Evolutionary conservation across 257 asterid species (phyloP), one percentile per base, ranked within the genome.

Genomic region (Solanum clarkiae): DNA sequence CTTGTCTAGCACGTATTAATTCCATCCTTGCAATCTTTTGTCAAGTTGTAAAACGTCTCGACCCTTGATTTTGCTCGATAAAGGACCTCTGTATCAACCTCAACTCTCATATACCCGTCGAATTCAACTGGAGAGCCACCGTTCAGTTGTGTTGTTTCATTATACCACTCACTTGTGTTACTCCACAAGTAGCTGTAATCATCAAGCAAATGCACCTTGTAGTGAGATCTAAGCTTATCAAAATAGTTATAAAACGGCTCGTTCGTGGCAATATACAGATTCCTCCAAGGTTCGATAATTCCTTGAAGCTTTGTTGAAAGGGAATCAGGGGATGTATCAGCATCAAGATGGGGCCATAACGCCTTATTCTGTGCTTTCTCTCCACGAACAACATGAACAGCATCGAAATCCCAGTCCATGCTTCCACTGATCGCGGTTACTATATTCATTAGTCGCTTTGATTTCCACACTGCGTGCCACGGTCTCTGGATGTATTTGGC

Each of bases 341-440:
- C 88, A 80, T 97, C 98, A 86, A 97, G 85, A 85, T 90, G 90
- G 42, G 99, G 98, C 99, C 99, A 97, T 3, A 93, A 87, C 84
- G 82, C 88, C 85, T 91, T 95, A 75, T 96, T 92, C 84, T 81
- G 91, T 4, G 99, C 98, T 86, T 96, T 96, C 86, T 90, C 91
- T 22, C 99, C 99, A 57, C 98, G 92, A 55, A 96, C 93, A 26
- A 96, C 98, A 62, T 96, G 99, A 45, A 92, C 97, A 8, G 98
- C 97, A 83, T 96, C 98, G 17, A 88, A 96, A 89, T 96, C 99
- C 99, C 99, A 96, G 84, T 96, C 99, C 99, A 96, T 95, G 79
- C 94, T 92, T 86, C 98, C 99, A 45, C 99, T 96, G 40, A 96
- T 96, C 13, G 85, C 99, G 5, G 99, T 86, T 18, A 96, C 98